Percentiles rank a stretch among this genome's conserved stretches.
These are phyloP conservation scores for Ganoderma leucocontextum DNA, from an alignment of 1,284 basidiomycete species.

Conservation along the genomic window DNA sequence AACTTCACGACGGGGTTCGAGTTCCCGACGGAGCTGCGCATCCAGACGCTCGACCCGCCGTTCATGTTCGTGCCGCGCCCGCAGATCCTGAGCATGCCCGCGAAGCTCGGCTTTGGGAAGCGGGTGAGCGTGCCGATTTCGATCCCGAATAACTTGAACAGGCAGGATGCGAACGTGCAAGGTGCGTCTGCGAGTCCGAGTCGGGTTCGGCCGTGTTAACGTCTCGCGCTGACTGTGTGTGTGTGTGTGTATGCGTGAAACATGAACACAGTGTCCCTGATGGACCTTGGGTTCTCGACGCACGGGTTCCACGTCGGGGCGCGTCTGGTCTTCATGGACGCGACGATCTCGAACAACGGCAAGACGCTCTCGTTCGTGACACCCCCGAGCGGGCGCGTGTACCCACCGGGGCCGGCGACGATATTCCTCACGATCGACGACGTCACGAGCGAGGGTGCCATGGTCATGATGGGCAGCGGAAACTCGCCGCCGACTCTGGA, in stretches of 20 bases:
- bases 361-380: conserved; percentile 51
- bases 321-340: conserved; percentile 56
- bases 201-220: background rate
- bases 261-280: conserved; percentile 46
- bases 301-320: conserved; percentile 55
- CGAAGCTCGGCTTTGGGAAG: conserved; percentile 49
- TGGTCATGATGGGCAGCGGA: conserved; percentile 55
- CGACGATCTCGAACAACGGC: conserved; percentile 43
- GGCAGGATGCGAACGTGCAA: conserved; percentile 9
- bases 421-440: conserved; percentile 57
- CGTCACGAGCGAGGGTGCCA: conserved; percentile 53
- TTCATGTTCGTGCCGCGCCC: conserved; percentile 50
- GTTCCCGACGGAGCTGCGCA: conserved; percentile 52
- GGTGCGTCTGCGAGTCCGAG: conserved; percentile 1
- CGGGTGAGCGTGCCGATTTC: conserved; percentile 46
- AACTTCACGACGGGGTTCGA: conserved; percentile 25
- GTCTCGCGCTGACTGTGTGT: conserved; percentile 7
- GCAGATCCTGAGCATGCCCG: conserved; percentile 43
- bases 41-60: conserved; percentile 56
- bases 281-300: conserved; percentile 58
- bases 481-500: conserved; percentile 31
- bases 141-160: conserved; percentile 32
- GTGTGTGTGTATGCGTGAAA: background rate
- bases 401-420: conserved; percentile 59
- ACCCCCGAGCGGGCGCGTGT: conserved; percentile 55